Evolutionary conservation across 345 rosid species (phyloP).

Genomic region (Linum tenue): DNA sequence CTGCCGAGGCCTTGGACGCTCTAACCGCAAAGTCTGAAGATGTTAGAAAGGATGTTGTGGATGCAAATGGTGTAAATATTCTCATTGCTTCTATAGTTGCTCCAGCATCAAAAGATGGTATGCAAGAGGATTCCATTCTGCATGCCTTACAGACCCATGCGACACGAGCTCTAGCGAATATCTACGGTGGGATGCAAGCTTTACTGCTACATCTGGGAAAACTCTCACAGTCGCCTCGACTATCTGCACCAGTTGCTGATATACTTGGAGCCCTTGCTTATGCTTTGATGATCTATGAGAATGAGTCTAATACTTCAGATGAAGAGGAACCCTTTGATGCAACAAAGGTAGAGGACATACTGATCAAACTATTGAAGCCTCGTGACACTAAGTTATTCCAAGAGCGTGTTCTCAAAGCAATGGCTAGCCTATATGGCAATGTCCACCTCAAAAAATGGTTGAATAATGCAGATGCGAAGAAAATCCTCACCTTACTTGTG

Average conservation of each 20-base stretch:
- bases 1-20: conserved; percentile 76
- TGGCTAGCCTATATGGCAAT: conserved; percentile 84
- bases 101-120: conserved; percentile 59
- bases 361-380: conserved; percentile 57
- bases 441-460: conserved; percentile 41
- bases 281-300: conserved; percentile 60
- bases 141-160: conserved; percentile 55
- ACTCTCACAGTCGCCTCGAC: conserved; percentile 57
- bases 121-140: conserved; percentile 46
- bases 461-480: conserved; percentile 68
- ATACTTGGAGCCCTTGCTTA: conserved; percentile 78
- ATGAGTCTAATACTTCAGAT: conserved; percentile 20
- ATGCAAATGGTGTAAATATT: conserved; percentile 55
- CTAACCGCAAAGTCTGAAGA: conserved; percentile 54
- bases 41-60: conserved; percentile 51
- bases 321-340: conserved; percentile 55
- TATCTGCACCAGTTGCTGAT: conserved; percentile 67
- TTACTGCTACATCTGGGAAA: conserved; percentile 58
- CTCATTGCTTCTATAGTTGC: conserved; percentile 73
- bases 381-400: conserved; percentile 54
- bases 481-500: conserved; percentile 65
- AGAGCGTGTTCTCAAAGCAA: conserved; percentile 81
- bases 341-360: conserved; percentile 43
- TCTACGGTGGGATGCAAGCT: conserved; percentile 66
- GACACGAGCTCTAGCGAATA: conserved; percentile 65